Evolutionary conservation across 164 flowering plant genomes (phyloP).

Genomic region (Magnolia sinica): DNA sequence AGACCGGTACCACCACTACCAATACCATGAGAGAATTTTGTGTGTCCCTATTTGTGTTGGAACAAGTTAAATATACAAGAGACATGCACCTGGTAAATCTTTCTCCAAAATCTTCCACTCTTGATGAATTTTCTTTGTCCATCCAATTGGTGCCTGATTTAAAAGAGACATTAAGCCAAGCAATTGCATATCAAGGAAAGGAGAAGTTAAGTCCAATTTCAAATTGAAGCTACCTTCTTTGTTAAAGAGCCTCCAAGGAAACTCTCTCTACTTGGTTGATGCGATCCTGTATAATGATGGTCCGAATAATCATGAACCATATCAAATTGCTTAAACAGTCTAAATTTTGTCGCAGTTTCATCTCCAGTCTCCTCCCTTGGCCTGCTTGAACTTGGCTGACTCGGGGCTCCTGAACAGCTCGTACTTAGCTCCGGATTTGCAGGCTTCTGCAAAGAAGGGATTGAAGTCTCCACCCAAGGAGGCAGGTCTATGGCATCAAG

Average conservation of each 20-base stretch:
- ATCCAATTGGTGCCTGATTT: conserved; percentile 18
- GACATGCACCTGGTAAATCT: conserved; percentile 57
- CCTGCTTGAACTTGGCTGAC: conserved; percentile 13
- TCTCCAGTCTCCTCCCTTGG: conserved; percentile 21
- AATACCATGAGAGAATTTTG: too few species aligned
- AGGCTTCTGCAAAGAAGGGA: conserved; percentile 11
- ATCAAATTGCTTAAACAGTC: conserved; percentile 61
- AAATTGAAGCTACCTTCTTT: conserved; percentile 35
- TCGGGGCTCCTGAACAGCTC: conserved; percentile 13
- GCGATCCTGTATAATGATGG: conserved; percentile 39
- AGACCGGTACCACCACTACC: too few species aligned
- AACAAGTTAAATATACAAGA: not conserved
- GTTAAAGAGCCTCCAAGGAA: conserved; percentile 15
- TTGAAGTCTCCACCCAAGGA: conserved; percentile 6
- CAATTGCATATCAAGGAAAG: not conserved
- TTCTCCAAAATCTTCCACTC: conserved; percentile 78
- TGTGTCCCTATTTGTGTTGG: not conserved
- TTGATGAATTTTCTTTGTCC: conserved; percentile 63
- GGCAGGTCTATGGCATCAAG: conserved; percentile 4
- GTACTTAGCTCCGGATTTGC: not conserved
- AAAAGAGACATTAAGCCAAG: not conserved
- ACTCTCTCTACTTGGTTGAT: not conserved
- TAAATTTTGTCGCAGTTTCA: conserved; percentile 37
- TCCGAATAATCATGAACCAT: conserved; percentile 64
- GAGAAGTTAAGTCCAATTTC: not conserved